Evolutionary conservation across 1,139 yeast species (phyloP), one percentile per base, ranked within the genome.

Genomic region (Kodamaea fungicola): DNA sequence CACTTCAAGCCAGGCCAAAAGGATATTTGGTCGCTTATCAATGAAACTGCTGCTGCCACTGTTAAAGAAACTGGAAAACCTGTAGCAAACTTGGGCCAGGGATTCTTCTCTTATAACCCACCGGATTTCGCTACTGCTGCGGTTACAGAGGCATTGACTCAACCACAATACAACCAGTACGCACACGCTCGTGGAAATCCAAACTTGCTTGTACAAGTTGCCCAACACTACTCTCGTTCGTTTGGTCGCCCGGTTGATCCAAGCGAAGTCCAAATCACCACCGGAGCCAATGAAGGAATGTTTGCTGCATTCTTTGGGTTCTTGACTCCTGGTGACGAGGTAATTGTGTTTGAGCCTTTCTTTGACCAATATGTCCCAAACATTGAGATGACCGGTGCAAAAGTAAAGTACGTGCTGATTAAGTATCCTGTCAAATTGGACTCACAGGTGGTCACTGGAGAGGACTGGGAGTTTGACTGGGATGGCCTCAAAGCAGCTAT

Each of bases 231-330:
- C 62, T 67, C 86, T 12, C 78, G 83, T 31, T 73, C 75, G 33
- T 83, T 80, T 47, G 78, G 76, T 4, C 72, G 87, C 34, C 60
- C 67, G n/a, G 67, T 88, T 12, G 74, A 75, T 21, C 64, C 72
- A n/a, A 72, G 78, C 29, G 83, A 88, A 51, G 71, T 92, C 32
- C 78, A 83, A 41, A 81, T 90, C 35, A 87, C 97, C 30, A 90
- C 97, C 1, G 98, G 98, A 39, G 98, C 98, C 32, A 92, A 92
- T 52, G 97, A 92, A 63, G 98, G 97, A 30, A 85, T 92, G 71
- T 74, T 87, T 41, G 64, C 96, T 2, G 79, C 85, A 4, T 81
- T 90, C 57, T 84, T 89, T 42, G 98, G 94, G 0, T 83, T 89
- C 49, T 64, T 92, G 46, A 76, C 86, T 34, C 78, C 81, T 2